These are phyloP conservation scores for Cytospora piceae DNA, from an alignment of 2,329 filamentous ascomycete species.

Conservation along the genomic window DNA sequence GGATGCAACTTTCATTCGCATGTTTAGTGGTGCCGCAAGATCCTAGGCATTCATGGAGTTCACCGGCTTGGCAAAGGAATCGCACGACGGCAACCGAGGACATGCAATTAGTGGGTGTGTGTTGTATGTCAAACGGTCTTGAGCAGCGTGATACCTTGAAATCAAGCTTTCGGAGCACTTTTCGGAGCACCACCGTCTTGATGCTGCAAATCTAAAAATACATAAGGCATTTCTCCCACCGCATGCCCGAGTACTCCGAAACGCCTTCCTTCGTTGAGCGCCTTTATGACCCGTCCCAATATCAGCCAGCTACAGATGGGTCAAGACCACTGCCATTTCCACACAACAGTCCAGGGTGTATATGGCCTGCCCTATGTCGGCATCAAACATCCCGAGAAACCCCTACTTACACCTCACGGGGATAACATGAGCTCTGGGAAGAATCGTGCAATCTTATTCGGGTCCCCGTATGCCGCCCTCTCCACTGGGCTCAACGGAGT, in stretches of 20 bases:
- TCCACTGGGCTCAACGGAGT: slow-evolving; percentile 37
- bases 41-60: not conserved
- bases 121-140: too few species aligned
- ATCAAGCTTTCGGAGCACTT: not conserved
- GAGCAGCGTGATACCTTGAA: not conserved
- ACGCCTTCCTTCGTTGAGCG: slow-evolving; percentile 13
- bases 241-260: slow-evolving; percentile 9
- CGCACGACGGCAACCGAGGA: too few species aligned
- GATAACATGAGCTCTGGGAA: slow-evolving; percentile 42
- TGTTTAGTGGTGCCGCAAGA: not conserved
- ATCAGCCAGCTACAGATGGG: not conserved
- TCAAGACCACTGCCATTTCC: not conserved
- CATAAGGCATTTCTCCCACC: not conserved
- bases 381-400: not conserved
- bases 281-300: not conserved
- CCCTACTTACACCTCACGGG: slow-evolving; percentile 19
- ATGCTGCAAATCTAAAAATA: slow-evolving; percentile 8
- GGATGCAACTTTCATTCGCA: not conserved
- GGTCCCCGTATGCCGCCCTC: slow-evolving; percentile 43
- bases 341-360: not conserved
- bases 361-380: not conserved
- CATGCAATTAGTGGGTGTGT: too few species aligned
- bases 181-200: not conserved
- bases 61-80: not conserved
- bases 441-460: slow-evolving; percentile 44